Evolutionary conservation across 2,329 filamentous ascomycete species (phyloP), one percentile per base, ranked within the genome.

Genomic region (Ilyonectria sp.): DNA sequence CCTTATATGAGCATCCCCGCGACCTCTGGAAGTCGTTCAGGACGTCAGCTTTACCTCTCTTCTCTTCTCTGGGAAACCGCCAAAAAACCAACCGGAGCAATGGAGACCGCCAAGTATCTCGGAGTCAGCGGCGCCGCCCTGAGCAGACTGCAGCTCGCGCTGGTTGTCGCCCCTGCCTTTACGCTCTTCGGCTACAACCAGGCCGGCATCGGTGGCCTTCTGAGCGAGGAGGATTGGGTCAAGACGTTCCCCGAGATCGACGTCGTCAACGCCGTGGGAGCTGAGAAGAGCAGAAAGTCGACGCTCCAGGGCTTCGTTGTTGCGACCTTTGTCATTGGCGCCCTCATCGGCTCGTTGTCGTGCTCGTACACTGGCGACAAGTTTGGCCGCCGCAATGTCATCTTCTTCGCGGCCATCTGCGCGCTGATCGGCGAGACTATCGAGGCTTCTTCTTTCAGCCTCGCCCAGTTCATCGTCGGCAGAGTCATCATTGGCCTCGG

Each of bases 121-220:
- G 40, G 62, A 23, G 57, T 53, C 46, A 68, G 62, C 66, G 66
- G 66, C 57, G 55, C 62, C 52, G 43, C 58, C 23, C 62, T 68
- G 46, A 62, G 57, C 62, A 52, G 62, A 47, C 54, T 68, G 43
- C 82, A 84, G 73, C 76, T 82, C 52, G 77, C 78, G 5, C 76
- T 84, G 40, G 79, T 85, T 46, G 82, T 85, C 29, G 79, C 77
- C 43, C 83, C 83, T 9, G 75, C 82, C 35, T 83, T 80, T 69
- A 82, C 84, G 65, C 79, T 84, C 31, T 85, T 86, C 68, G 85
- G 85, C 50, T 86, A 87, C 74, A 91, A 93, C 80, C 89, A 91
- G 79, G 89, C 91, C 72, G 90, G 92, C 3, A 92, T 92, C 82
- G 91, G 90, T 49, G 89, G 89, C 62, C 87, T 94, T 60, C 84